Percentiles rank a stretch among this genome's conserved stretches.
Conservation (phyloP, 2,329 filamentous ascomycete genomes). For the Domatiomyces catenatus region DNA sequence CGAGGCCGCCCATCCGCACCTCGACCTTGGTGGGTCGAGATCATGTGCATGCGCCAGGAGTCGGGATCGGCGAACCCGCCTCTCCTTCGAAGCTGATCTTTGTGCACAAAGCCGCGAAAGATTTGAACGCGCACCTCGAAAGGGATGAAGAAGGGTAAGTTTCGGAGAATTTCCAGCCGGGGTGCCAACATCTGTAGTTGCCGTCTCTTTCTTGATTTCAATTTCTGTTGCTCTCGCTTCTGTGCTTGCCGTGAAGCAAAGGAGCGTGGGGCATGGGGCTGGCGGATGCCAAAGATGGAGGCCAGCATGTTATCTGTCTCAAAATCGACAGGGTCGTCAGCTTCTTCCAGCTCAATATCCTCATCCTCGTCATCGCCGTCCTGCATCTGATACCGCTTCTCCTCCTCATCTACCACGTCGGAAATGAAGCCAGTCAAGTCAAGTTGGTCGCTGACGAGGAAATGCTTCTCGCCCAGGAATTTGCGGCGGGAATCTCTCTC, state of each 20-base stretch:
- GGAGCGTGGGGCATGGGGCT: conserved; percentile 12
- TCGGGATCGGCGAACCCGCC: conserved; percentile 57
- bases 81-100: conserved; percentile 62
- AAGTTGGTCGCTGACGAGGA: conserved; percentile 80
- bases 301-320: conserved; percentile 33
- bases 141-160: conserved; percentile 94
- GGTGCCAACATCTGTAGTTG: conserved; percentile 67
- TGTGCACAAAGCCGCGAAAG: conserved; percentile 77
- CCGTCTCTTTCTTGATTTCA: conserved; percentile 49
- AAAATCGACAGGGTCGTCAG: conserved; percentile 29
- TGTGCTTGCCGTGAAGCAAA: conserved; percentile 10
- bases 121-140: conserved; percentile 84
- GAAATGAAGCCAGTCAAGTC: conserved; percentile 80
- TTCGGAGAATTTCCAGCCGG: conserved; percentile 75
- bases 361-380: conserved; percentile 46
- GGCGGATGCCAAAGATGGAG: conserved; percentile 14
- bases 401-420: conserved; percentile 76
- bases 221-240: conserved; percentile 7
- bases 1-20: conserved; percentile 26
- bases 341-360: conserved; percentile 27
- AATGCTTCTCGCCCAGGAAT: conserved; percentile 72
- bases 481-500: conserved; percentile 78
- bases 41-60: conserved; percentile 51
- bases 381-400: conserved; percentile 54
- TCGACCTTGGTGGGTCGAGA: conserved; percentile 28